Conservation (phyloP, 2,329 filamentous ascomycete genomes). For the Botrytis porri region DNA sequence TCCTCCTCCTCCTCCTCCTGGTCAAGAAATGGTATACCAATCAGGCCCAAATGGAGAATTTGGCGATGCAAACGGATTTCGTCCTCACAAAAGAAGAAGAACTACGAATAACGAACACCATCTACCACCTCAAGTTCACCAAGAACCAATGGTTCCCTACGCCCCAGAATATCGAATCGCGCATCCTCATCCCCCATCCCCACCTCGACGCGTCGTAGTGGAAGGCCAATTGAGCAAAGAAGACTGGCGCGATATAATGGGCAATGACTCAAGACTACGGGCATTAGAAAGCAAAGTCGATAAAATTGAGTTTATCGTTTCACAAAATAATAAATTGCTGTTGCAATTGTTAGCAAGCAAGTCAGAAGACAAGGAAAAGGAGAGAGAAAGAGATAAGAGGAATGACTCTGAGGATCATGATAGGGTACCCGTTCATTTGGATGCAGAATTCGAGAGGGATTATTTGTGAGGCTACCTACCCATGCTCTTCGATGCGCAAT, state of each 20-base stretch:
- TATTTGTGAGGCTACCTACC: conserved; percentile 35
- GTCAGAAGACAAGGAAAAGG: conserved; percentile 24
- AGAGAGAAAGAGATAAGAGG: conserved; percentile 28
- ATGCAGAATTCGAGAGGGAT: conserved; percentile 39
- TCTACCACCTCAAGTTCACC: conserved; percentile 31
- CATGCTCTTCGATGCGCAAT: conserved; percentile 19
- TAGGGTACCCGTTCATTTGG: conserved; percentile 37
- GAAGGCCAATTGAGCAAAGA: conserved; percentile 38
- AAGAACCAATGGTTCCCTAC: conserved; percentile 29
- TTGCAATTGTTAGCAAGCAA: conserved; percentile 34
- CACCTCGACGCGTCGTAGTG: conserved; percentile 34
- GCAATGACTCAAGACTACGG: conserved; percentile 36
- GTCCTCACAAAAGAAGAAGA: conserved; percentile 34
- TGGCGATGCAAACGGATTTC: conserved; percentile 32
- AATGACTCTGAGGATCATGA: conserved; percentile 30
- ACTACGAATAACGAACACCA: conserved; percentile 32
- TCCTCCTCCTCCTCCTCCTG: background rate
- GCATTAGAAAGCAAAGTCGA: conserved; percentile 37
- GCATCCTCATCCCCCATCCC: conserved; percentile 32
- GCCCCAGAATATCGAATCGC: conserved; percentile 7
- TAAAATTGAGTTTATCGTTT: conserved; percentile 36
- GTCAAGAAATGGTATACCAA: conserved; percentile 29
- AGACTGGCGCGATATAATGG: conserved; percentile 38
- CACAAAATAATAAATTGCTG: conserved; percentile 38
- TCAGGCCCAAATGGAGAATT: conserved; percentile 21